Evolutionary conservation across 805 yeast genomes (phyloP).

Genomic region (Kodamaea fukazawae): DNA sequence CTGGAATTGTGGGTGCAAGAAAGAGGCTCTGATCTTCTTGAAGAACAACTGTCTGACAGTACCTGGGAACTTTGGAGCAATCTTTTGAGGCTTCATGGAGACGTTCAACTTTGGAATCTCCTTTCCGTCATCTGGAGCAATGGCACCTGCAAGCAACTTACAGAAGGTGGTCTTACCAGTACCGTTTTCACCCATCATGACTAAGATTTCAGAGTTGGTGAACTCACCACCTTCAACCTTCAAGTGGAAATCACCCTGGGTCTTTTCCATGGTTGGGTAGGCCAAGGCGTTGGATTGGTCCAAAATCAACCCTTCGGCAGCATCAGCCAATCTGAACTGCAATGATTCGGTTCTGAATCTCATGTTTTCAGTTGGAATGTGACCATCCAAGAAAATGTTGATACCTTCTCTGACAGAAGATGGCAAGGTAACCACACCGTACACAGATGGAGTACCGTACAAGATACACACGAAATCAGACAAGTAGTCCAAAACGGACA

Average conservation of each 20-base stretch:
- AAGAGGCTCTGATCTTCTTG: constrained; percentile 92
- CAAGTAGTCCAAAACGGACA: constrained; percentile 93
- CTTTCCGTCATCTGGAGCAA: constrained; percentile 77
- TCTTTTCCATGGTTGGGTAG: constrained; percentile 82
- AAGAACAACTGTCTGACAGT: constrained; percentile 96
- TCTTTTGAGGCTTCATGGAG: constrained; percentile 98
- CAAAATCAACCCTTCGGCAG: constrained; percentile 68
- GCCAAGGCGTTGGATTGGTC: constrained; percentile 77
- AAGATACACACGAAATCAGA: constrained; percentile 96
- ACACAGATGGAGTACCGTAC: constrained; percentile 97
- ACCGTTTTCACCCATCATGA: constrained; percentile 99
- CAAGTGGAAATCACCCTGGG: constrained; percentile 94
- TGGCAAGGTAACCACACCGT: constrained; percentile 97
- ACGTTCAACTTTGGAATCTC: constrained; percentile 86
- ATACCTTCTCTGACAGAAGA: constrained; percentile 98
- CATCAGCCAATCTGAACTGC: constrained; percentile 90
- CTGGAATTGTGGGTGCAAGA: constrained; percentile 95
- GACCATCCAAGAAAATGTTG: constrained; percentile 97
- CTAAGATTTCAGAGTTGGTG: constrained; percentile 93
- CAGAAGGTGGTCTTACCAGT: constrained; percentile 99
- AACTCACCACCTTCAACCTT: constrained; percentile 83
- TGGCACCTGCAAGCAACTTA: constrained; percentile 89
- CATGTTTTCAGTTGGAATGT: constrained; percentile 93
- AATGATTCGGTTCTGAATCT: constrained; percentile 95
- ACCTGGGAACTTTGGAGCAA: constrained; percentile 98